phyloP scores from a whole-genome alignment of 306 rosid species.

The Castanopsis chinensis region DNA sequence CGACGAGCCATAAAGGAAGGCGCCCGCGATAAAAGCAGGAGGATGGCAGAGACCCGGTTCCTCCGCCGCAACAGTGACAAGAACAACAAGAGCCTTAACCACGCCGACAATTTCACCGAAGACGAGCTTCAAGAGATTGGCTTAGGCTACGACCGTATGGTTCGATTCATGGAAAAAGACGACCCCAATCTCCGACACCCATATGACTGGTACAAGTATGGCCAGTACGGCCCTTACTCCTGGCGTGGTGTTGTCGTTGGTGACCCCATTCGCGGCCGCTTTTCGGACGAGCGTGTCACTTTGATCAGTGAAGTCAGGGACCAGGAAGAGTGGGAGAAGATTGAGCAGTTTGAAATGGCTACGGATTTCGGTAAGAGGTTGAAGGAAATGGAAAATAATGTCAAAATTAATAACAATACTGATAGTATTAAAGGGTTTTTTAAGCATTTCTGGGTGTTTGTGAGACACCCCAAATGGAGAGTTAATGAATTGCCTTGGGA shows the following conservation, averaged over 20 bases:
- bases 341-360: conserved; percentile 80
- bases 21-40: conserved; percentile 56
- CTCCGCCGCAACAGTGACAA: conserved; percentile 44
- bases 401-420: too few relatives aligned
- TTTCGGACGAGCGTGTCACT: conserved; percentile 71
- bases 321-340: conserved; percentile 88
- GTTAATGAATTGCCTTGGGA: conserved; percentile 76
- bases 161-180: conserved; percentile 84
- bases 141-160: conserved; percentile 82
- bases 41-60: conserved; percentile 62
- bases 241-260: conserved; percentile 93
- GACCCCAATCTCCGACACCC: conserved; percentile 88
- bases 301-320: conserved; percentile 73
- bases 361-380: conserved; percentile 60
- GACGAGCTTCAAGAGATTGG: conserved; percentile 80
- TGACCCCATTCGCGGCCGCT: conserved; percentile 71
- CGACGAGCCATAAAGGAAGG: conserved; percentile 51
- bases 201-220: conserved; percentile 87
- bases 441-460: conserved; percentile 75
- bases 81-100: conserved; percentile 46
- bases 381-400: conserved; percentile 27
- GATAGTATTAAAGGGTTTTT: conserved; percentile 47
- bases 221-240: conserved; percentile 79
- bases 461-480: conserved; percentile 83
- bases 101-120: conserved; percentile 75